Conservation (phyloP, 1,139 yeast genomes). For the Blastobotrys niveus region DNA sequence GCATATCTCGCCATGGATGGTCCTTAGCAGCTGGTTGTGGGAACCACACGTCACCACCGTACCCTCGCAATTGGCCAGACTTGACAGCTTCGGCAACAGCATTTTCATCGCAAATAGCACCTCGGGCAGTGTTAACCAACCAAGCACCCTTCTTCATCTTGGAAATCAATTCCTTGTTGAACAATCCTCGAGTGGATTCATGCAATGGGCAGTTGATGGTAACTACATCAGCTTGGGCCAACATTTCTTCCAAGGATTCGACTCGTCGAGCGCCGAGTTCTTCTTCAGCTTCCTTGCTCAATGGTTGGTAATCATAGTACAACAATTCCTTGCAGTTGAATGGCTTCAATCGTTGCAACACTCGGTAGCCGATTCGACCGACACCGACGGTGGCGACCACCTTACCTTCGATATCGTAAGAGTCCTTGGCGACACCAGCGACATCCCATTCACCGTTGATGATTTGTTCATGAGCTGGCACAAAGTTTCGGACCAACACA, state of each 20-base stretch:
- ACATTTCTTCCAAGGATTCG: constrained; percentile 59
- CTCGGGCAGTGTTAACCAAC: constrained; percentile 80
- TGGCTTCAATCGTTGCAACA: constrained; percentile 64
- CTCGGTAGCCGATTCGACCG: constrained; percentile 76
- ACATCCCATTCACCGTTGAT: constrained; percentile 64
- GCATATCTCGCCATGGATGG: constrained; percentile 74
- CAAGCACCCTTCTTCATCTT: constrained; percentile 74
- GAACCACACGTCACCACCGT: constrained; percentile 83
- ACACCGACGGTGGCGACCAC: constrained; percentile 76
- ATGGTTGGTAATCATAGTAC: constrained; percentile 70
- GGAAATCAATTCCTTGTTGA: constrained; percentile 60
- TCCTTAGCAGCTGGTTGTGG: constrained; percentile 73
- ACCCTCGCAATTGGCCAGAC: constrained; percentile 66
- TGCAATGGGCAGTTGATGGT: constrained; percentile 77
- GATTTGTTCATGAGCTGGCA: constrained; percentile 71
- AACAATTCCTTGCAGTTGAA: constrained; percentile 69
- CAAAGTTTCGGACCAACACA: constrained; percentile 67
- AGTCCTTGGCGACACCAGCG: constrained; percentile 68
- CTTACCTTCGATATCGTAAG: constrained; percentile 71
- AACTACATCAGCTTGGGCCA: constrained; percentile 63
- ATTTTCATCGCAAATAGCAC: constrained; percentile 67
- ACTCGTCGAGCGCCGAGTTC: constrained; percentile 59
- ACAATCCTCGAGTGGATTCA: constrained; percentile 59
- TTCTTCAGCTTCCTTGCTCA: constrained; percentile 52
- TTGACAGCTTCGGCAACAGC: constrained; percentile 71